Conservation (phyloP, 257 asterid species). For the Datura wrightii region DNA sequence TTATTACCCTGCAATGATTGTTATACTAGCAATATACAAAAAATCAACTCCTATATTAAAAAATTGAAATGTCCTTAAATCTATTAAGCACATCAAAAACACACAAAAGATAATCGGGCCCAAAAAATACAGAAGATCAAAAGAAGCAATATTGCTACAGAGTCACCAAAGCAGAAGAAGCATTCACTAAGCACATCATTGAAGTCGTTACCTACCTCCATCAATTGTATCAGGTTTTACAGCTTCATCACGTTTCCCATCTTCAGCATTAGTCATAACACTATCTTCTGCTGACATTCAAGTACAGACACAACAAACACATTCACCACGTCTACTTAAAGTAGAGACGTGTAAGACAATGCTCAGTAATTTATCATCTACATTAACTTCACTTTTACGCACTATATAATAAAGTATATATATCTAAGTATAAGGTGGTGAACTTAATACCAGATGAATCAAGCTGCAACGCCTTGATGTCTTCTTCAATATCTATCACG, state of each 20-base stretch:
- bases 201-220: constrained; percentile 34
- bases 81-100: neutral
- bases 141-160: neutral
- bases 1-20: neutral
- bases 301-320: constrained; percentile 23
- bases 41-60: neutral
- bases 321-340: neutral
- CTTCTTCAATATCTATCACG: constrained; percentile 70
- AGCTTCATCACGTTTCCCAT: constrained; percentile 31
- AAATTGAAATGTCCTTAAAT: neutral
- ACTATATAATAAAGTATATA: neutral
- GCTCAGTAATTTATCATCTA: neutral
- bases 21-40: neutral
- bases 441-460: constrained; percentile 67
- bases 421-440: neutral
- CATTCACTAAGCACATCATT: constrained; percentile 8
- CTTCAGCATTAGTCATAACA: constrained; percentile 31
- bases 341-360: neutral
- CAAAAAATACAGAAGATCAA: neutral
- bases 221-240: constrained; percentile 34
- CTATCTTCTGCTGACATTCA: constrained; percentile 41
- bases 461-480: constrained; percentile 78
- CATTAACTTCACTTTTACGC: neutral
- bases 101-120: neutral
- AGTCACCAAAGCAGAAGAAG: neutral